Conservation (phyloP, 176 grass and related monocot genomes). For the Melocanna baccifera region DNA sequence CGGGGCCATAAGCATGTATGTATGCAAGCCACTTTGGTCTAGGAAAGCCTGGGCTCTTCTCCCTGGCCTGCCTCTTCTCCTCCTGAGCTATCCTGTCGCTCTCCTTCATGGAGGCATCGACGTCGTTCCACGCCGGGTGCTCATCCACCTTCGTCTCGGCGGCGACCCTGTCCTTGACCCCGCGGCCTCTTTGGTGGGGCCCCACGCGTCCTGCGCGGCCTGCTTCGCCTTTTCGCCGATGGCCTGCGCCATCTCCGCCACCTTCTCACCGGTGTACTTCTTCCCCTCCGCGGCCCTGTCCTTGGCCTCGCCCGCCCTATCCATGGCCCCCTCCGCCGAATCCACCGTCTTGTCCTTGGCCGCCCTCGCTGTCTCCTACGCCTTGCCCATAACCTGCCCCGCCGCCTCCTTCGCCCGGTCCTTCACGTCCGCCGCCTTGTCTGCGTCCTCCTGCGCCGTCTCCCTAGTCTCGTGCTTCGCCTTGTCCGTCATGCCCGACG, state of each 20-base stretch:
- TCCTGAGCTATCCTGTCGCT: conserved; percentile 27
- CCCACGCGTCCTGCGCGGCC: conserved; percentile 48
- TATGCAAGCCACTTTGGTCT: no score
- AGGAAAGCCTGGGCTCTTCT: conserved; percentile 45
- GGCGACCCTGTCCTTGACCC: conserved; percentile 35
- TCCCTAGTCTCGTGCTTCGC: conserved; percentile 25
- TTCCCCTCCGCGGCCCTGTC: conserved; percentile 30
- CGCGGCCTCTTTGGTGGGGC: conserved; percentile 50
- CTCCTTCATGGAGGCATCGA: conserved; percentile 24
- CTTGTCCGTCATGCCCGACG: neutral
- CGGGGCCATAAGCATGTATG: no score
- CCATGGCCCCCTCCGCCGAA: conserved; percentile 17
- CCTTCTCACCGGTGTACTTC: conserved; percentile 36
- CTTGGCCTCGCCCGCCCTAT: conserved; percentile 25
- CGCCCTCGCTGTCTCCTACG: conserved; percentile 13
- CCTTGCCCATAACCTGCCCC: neutral
- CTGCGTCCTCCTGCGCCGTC: conserved; percentile 19
- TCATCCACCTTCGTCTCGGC: neutral
- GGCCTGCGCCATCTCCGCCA: conserved; percentile 43
- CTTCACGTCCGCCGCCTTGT: conserved; percentile 28
- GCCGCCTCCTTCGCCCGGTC: conserved; percentile 37
- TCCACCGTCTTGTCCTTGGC: conserved; percentile 32
- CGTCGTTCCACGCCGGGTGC: conserved; percentile 18
- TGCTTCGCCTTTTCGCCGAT: conserved; percentile 57
- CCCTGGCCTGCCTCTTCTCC: conserved; percentile 44